Conservation (phyloP, 148 eudicot genomes). For the Arbutus unedo region DNA sequence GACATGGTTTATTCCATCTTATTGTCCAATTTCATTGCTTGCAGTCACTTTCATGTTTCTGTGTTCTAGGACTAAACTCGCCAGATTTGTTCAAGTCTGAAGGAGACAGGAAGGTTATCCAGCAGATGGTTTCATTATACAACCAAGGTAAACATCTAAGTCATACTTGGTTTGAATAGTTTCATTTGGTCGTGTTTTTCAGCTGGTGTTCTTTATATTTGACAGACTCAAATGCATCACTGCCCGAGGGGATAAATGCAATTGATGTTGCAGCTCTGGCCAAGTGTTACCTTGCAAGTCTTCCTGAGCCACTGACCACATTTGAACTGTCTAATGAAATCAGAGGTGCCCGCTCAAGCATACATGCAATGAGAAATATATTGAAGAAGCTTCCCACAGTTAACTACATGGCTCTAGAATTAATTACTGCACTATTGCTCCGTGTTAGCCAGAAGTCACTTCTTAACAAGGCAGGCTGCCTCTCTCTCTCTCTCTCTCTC, state of each 20-base stretch:
- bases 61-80: slow-evolving; percentile 60
- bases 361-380: slow-evolving; percentile 57
- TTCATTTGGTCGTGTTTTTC: background rate
- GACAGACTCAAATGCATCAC: slow-evolving; percentile 69
- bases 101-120: slow-evolving; percentile 77
- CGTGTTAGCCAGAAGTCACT: slow-evolving; percentile 91
- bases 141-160: slow-evolving; percentile 62
- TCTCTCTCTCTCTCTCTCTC: background rate
- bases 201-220: slow-evolving; percentile 2
- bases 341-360: slow-evolving; percentile 65
- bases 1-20: background rate
- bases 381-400: slow-evolving; percentile 87
- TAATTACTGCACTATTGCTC: slow-evolving; percentile 78
- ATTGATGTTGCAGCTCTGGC: slow-evolving; percentile 71
- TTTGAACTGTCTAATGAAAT: slow-evolving; percentile 74
- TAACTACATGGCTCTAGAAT: slow-evolving; percentile 89
- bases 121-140: slow-evolving; percentile 72
- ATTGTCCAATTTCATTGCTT: background rate
- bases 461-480: slow-evolving; percentile 72
- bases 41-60: background rate
- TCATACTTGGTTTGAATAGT: background rate
- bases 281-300: slow-evolving; percentile 92
- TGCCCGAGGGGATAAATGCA: slow-evolving; percentile 69
- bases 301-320: slow-evolving; percentile 80
- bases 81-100: slow-evolving; percentile 76